Evolutionary conservation across 805 yeast species (phyloP).

Genomic region (Ogataea saltuana): DNA sequence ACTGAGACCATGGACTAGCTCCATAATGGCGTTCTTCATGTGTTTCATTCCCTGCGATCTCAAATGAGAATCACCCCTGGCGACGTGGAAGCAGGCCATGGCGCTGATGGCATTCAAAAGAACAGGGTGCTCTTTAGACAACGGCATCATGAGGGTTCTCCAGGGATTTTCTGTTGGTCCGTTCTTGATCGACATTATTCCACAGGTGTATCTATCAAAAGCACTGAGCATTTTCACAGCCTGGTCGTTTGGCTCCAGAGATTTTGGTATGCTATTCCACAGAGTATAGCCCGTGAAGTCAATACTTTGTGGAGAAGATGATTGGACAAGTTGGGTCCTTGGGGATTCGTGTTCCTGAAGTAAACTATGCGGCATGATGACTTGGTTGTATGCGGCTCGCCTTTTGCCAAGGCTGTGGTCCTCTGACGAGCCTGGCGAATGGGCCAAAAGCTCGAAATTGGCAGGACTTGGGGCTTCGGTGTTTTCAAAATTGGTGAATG

Average conservation of each 20-base stretch:
- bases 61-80: slow-evolving; percentile 44
- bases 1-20: slow-evolving; percentile 56
- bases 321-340: neutral
- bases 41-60: slow-evolving; percentile 53
- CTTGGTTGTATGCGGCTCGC: neutral
- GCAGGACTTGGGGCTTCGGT: slow-evolving; percentile 29
- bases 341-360: slow-evolving; percentile 12
- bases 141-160: slow-evolving; percentile 57
- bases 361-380: slow-evolving; percentile 17
- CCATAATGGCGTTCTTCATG: slow-evolving; percentile 61
- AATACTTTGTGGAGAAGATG: slow-evolving; percentile 2
- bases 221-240: slow-evolving; percentile 34
- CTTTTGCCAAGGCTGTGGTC: neutral
- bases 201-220: slow-evolving; percentile 49
- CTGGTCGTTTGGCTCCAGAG: slow-evolving; percentile 33
- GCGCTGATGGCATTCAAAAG: slow-evolving; percentile 64
- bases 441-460: slow-evolving; percentile 20
- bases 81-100: slow-evolving; percentile 64
- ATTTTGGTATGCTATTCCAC: slow-evolving; percentile 20
- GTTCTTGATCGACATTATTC: slow-evolving; percentile 61
- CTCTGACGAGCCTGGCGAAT: slow-evolving; percentile 9
- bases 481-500: slow-evolving; percentile 33
- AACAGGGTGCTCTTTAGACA: slow-evolving; percentile 55
- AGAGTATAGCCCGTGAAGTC: slow-evolving; percentile 2
- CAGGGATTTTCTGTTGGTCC: slow-evolving; percentile 71